Evolutionary conservation across 2,329 filamentous ascomycete genomes (phyloP), one percentile per base, ranked within the genome.

Genomic region (Talaromyces sp.): DNA sequence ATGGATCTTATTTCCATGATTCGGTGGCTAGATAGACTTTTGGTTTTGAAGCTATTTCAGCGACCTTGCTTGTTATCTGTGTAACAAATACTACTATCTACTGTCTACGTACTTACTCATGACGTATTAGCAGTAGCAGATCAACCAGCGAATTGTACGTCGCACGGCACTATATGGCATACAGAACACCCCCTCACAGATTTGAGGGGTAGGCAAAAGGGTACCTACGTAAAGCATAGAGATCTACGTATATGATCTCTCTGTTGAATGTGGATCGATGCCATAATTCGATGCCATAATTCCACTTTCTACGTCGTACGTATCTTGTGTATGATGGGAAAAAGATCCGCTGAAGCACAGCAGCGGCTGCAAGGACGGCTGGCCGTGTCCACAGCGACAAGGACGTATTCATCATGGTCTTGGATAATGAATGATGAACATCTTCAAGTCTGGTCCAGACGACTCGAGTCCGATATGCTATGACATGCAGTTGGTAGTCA

Each of bases 131-230:
- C 22, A 36, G 29, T 15, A 38, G n/a, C 31, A 56, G 60, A 62
- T 62, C 60, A n/a, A 31, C 27, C 29, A 29, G n/a, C 36, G 25
- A 61, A 27, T 19, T 8, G 11, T 53, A 53, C 47, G 15, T 25
- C 5, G 31, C 7, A 36, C 31, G 31, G 19, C 19, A 58, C 61
- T 43, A 31, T 43, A 51, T 58, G 49, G n/a, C 49, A 56, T 53
- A 59, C 43, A 62, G 45, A 40, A 43, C 25, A 63, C 61, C 51
- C 61, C 61, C 61, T 63, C 61, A 51, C 61, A 63, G 51, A 63
- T 63, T 54, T 63, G 51, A 63, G 53, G 38, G 7, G 61, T 31
- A 47, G 19, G 19, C 7, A n/a, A 29, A 56, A 56, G 49, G 49
- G 34, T 63, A 63, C 51, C 61, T 63, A 63, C 61, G 61, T 47